Evolutionary conservation across 805 yeast genomes (phyloP).

Genomic region (Sugiyamaella mastotermitis): DNA sequence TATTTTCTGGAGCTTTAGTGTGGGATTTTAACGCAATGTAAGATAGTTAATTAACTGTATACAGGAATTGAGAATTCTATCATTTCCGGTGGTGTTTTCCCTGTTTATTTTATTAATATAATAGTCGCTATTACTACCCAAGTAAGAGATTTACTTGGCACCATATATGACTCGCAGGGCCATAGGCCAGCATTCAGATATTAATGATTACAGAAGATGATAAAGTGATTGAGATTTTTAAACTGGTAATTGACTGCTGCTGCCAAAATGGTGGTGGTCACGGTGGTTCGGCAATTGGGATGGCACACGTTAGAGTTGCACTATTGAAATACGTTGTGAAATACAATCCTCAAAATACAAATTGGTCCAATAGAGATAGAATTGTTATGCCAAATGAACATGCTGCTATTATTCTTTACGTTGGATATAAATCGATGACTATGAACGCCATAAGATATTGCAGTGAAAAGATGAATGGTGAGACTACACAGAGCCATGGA

Average conservation of each 20-base stretch:
- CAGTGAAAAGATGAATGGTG: slow-evolving; percentile 17
- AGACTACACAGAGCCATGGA: slow-evolving; percentile 31
- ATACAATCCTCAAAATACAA: slow-evolving; percentile 30
- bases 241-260: slow-evolving; percentile 20
- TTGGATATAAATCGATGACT: slow-evolving; percentile 36
- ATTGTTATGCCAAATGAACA: slow-evolving; percentile 37
- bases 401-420: slow-evolving; percentile 33
- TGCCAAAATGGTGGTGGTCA: slow-evolving; percentile 31
- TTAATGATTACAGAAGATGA: slow-evolving; percentile 1
- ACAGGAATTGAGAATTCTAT: too few relatives aligned
- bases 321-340: slow-evolving; percentile 32
- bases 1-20: too few relatives aligned
- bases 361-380: slow-evolving; percentile 34
- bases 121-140: too few relatives aligned
- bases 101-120: too few relatives aligned
- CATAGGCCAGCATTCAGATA: too few relatives aligned
- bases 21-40: too few relatives aligned
- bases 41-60: too few relatives aligned
- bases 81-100: too few relatives aligned
- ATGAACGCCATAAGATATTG: slow-evolving; percentile 32
- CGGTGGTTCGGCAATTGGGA: slow-evolving; percentile 38
- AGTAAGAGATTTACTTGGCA: too few relatives aligned
- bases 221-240: slow-evolving; percentile 12
- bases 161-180: too few relatives aligned
- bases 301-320: slow-evolving; percentile 36